A percentile compares a stretch with the other conserved stretches of the same genome.
Evolutionary conservation across 352 stramenopile species (phyloP).

Genomic region (Pythium coloratum): DNA sequence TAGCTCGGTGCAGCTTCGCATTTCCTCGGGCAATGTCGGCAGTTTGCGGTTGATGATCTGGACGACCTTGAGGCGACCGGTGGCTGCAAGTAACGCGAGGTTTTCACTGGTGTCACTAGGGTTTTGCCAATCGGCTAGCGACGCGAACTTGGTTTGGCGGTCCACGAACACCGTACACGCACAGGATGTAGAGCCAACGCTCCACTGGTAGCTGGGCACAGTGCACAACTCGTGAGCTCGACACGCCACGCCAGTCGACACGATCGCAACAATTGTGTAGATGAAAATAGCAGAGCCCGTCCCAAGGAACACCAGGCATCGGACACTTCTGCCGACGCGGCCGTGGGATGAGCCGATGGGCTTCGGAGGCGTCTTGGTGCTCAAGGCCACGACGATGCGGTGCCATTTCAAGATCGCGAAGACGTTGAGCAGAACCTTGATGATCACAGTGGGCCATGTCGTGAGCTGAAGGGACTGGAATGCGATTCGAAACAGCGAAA

Average conservation of each 20-base stretch:
- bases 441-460: conserved; percentile 21
- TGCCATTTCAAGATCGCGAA: conserved; percentile 47
- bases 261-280: conserved; percentile 20
- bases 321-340: neutral
- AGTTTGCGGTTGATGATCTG: conserved; percentile 33
- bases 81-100: neutral
- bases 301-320: conserved; percentile 1
- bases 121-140: conserved; percentile 10
- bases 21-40: conserved; percentile 14
- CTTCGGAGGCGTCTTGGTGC: neutral
- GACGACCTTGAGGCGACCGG: conserved; percentile 13
- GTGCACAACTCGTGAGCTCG: conserved; percentile 3
- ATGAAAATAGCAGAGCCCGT: conserved; percentile 15
- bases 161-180: conserved; percentile 29
- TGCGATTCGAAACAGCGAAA: conserved; percentile 42
- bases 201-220: conserved; percentile 29
- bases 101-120: conserved; percentile 14
- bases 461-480: conserved; percentile 51
- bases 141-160: neutral
- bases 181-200: conserved; percentile 15
- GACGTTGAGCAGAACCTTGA: conserved; percentile 40
- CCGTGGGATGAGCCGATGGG: neutral
- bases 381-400: conserved; percentile 31
- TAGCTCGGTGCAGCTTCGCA: conserved; percentile 13
- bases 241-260: conserved; percentile 5